Conservation (phyloP, 371 early-diverging fungal species). For the Mucor plumbeus region DNA sequence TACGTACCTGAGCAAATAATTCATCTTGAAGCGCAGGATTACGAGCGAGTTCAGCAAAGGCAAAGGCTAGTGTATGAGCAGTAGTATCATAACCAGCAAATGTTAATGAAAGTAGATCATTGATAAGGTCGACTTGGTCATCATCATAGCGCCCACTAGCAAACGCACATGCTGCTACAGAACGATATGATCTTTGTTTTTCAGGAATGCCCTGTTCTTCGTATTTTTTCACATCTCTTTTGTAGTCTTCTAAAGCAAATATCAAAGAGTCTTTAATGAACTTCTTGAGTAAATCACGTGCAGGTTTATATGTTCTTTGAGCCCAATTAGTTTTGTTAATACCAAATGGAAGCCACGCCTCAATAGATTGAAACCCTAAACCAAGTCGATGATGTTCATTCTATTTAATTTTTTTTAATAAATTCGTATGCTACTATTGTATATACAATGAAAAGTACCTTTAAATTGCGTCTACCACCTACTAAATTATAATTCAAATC, state of each 20-base stretch:
- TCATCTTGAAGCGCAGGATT: constrained; percentile 43
- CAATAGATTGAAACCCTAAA: constrained; percentile 50
- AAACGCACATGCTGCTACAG: constrained; percentile 46
- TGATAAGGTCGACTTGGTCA: constrained; percentile 38
- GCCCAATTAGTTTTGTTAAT: constrained; percentile 53
- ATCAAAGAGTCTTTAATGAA: constrained; percentile 47
- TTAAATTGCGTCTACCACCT: constrained; percentile 44
- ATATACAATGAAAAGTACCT: constrained; percentile 25
- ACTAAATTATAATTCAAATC: constrained; percentile 49
- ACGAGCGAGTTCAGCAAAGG: constrained; percentile 51
- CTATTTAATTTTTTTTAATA: constrained; percentile 11
- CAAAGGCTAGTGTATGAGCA: constrained; percentile 52
- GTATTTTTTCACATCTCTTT: constrained; percentile 14
- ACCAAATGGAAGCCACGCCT: constrained; percentile 53
- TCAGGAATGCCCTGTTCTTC: constrained; percentile 15
- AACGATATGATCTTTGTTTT: constrained; percentile 25
- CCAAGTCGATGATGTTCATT: constrained; percentile 44
- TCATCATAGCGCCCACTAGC: constrained; percentile 42
- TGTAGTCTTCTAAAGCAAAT: constrained; percentile 31
- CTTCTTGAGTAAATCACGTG: constrained; percentile 42
- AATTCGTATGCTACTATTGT: too few relatives aligned
- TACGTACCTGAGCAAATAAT: constrained; percentile 42
- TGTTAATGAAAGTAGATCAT: constrained; percentile 46
- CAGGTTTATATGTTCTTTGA: constrained; percentile 36
- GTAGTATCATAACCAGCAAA: constrained; percentile 59